Base-by-base conservation (phyloP, 2,329 filamentous ascomycete species). In the Venturia nashicola region DNA sequence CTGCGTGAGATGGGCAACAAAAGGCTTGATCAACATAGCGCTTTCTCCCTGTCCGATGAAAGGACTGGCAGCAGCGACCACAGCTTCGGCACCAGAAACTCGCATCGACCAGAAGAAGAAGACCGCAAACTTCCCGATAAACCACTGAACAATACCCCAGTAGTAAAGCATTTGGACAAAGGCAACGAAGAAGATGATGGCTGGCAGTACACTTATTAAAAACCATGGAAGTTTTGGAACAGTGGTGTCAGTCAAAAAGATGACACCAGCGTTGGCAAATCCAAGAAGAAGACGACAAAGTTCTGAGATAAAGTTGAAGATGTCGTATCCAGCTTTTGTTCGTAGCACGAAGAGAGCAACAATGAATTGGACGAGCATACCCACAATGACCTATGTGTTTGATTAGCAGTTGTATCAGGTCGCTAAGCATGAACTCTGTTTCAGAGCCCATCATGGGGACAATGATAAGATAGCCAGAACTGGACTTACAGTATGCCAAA, bases 31-130 rank as follows among this genome's bases (percentile, higher is more conserved):
- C 71, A 97, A 79, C 89, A 96, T 95, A 66, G 90, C 91, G 32
- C 89, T 94, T 80, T 96, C 92, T 71, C 92, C 91, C 78, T 96
- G 91, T 9, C 92, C 92, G 71, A 96, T 94, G 76, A 96, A 96
- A 9, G 92, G 92, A 0, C 91, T 95, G 11, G 92, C 91, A 42
- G 92, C 89, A 42, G 92, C 92, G 65, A 96, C 92, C 61, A 96
- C 89, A n/a, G 92, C 91, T 76, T 96, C 92, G 57, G 90, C 90
- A 66, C 92, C 92, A 5, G 91, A 96, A 6, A 96, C 90, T 61
- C 85, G 83, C 76, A 97, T 87, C 55, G 81, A 83, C 88, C 90
- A 96, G 83, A 93, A 95, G 82, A 97, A 95, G 76, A 96, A 91
- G 61, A 84, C 82, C 65, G 92, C 91, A 70, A 94, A 90, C 76